Conservation (phyloP, 768 basidiomycete species). For the Naganishia onofrii region DNA sequence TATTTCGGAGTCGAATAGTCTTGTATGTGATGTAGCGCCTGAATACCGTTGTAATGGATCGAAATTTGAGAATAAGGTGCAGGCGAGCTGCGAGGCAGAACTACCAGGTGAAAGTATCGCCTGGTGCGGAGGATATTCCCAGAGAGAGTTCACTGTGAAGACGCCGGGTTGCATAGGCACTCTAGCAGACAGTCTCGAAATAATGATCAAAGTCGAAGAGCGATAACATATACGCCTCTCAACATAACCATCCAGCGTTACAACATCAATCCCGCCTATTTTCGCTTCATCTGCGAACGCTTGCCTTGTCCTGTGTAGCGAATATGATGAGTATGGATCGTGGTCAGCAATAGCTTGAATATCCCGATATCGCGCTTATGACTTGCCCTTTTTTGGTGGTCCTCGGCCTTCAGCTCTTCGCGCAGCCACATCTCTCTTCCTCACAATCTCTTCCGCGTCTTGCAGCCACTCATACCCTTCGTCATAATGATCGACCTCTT, state of each 20-base stretch:
- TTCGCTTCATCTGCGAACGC: constrained; percentile 24
- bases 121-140: no score
- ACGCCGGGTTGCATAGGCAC: no score
- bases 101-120: no score
- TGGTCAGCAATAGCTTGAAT: not conserved
- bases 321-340: not conserved
- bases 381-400: constrained; percentile 49
- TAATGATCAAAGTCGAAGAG: no score
- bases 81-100: no score
- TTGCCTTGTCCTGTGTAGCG: constrained; percentile 12
- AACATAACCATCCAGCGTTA: not conserved
- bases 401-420: constrained; percentile 42
- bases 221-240: no score
- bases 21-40: not conserved
- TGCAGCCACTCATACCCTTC: constrained; percentile 42
- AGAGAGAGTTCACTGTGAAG: no score
- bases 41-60: constrained; percentile 11
- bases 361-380: not conserved
- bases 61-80: not conserved
- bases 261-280: not conserved
- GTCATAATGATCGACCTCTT: constrained; percentile 32
- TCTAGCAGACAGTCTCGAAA: no score
- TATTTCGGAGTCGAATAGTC: not conserved
- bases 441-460: constrained; percentile 40
- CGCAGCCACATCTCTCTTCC: constrained; percentile 38